These are phyloP conservation scores for grape (Vitis vinifera) DNA, from an alignment of 164 flowering plant genomes.

Conservation along the genomic window DNA sequence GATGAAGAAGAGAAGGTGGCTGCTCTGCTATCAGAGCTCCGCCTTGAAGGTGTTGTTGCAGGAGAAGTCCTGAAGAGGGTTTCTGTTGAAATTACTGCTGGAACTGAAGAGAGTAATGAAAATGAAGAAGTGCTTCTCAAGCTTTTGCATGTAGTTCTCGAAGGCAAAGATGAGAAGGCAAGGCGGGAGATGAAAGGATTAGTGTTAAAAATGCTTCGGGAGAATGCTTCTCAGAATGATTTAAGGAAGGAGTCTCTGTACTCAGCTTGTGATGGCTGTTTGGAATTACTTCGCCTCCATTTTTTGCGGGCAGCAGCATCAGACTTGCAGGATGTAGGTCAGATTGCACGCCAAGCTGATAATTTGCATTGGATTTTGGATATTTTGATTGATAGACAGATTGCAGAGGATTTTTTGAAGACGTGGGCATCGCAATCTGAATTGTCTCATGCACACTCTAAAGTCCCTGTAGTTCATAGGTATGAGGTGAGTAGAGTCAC, in stretches of 20 bases:
- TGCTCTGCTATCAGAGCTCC: constrained; percentile 67
- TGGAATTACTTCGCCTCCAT: constrained; percentile 51
- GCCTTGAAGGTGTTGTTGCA: constrained; percentile 73
- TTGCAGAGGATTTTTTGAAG: constrained; percentile 79
- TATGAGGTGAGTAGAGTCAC: constrained; percentile 84
- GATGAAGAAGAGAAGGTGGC: constrained; percentile 97
- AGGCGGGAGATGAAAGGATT: constrained; percentile 93
- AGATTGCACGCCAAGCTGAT: constrained; percentile 82
- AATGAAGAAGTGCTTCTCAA: constrained; percentile 66
- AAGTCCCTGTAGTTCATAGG: constrained; percentile 75
- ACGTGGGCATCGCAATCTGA: constrained; percentile 81
- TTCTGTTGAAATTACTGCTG: constrained; percentile 53
- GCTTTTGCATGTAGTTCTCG: constrained; percentile 80
- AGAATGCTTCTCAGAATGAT: constrained; percentile 70
- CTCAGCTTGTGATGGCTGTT: constrained; percentile 68
- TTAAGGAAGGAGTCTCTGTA: constrained; percentile 80
- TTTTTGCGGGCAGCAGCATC: constrained; percentile 56
- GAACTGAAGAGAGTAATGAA: constrained; percentile 38
- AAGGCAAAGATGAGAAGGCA: constrained; percentile 94
- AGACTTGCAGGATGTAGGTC: constrained; percentile 44
- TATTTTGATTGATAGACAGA: constrained; percentile 85
- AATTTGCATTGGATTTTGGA: constrained; percentile 91
- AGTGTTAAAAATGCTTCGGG: constrained; percentile 83
- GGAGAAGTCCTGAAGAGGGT: constrained; percentile 88
- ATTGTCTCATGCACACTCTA: constrained; percentile 63